phyloP scores from a whole-genome alignment of 768 basidiomycete genomes.

The Hemileccinum rubropunctum region DNA sequence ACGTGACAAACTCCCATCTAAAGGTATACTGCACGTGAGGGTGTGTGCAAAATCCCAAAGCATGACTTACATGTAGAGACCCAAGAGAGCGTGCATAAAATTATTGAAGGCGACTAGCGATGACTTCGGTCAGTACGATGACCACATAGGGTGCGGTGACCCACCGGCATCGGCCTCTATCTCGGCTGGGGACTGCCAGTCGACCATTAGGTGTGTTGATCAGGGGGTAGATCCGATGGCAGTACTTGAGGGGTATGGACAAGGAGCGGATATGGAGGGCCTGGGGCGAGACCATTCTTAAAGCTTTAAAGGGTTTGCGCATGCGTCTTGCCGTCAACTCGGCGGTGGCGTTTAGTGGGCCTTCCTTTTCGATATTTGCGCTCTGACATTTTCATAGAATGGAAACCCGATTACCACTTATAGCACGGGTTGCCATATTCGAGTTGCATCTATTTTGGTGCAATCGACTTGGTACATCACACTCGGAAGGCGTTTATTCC shows the following conservation, averaged over 20 bases:
- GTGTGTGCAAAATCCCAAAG: constrained; percentile 5
- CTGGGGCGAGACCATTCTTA: constrained; percentile 2
- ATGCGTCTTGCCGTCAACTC: constrained; percentile 6
- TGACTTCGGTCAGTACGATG: constrained; percentile 7
- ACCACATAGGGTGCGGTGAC: not conserved
- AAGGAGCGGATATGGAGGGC: not conserved
- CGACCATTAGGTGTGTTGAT: constrained; percentile 41
- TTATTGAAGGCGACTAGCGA: constrained; percentile 38
- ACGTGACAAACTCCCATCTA: constrained; percentile 69
- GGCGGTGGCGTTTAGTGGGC: constrained; percentile 23
- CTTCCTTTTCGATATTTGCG: constrained; percentile 4
- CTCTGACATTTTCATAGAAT: not conserved
- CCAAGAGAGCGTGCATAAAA: constrained; percentile 59
- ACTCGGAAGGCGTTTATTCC: too few relatives aligned
- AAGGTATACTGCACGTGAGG: not conserved
- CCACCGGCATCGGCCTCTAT: constrained; percentile 47
- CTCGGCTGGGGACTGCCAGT: constrained; percentile 53
- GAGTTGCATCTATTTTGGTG: not conserved
- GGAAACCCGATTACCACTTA: constrained; percentile 8
- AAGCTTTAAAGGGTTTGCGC: constrained; percentile 5
- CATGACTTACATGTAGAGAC: constrained; percentile 54
- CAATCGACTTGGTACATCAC: not conserved
- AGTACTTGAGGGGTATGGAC: not conserved
- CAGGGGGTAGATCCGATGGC: constrained; percentile 3
- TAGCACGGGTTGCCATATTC: constrained; percentile 6